A percentile compares a stretch with the other conserved stretches of the same genome.
phyloP scores from a whole-genome alignment of 2,329 filamentous ascomycete genomes.

The Pseudofabraea citricarpa region DNA sequence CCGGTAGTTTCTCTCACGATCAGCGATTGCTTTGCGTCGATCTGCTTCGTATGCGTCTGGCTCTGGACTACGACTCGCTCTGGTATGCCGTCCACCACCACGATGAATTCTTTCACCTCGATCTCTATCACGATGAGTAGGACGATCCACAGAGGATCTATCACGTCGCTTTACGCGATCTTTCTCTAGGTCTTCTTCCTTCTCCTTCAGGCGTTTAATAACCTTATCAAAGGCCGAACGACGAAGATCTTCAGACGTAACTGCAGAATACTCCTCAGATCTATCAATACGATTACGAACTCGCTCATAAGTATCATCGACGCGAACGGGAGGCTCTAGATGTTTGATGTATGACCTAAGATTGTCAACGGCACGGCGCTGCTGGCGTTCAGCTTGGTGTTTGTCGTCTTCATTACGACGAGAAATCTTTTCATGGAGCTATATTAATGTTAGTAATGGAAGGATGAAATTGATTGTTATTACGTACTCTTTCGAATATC shows the following conservation, averaged over 20 bases:
- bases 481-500: constrained; percentile 74
- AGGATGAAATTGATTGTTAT: not conserved
- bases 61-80: constrained; percentile 84
- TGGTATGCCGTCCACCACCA: constrained; percentile 47
- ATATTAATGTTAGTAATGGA: constrained; percentile 19
- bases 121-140: not conserved
- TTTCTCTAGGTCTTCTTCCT: constrained; percentile 76
- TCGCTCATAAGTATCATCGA: constrained; percentile 83
- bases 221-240: constrained; percentile 86
- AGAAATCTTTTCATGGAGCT: constrained; percentile 81
- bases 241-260: constrained; percentile 78
- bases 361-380: constrained; percentile 78
- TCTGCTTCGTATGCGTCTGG: constrained; percentile 93
- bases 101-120: constrained; percentile 59
- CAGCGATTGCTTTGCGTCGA: constrained; percentile 85
- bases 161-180: constrained; percentile 56
- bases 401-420: constrained; percentile 82
- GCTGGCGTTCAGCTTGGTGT: constrained; percentile 74
- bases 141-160: constrained; percentile 33
- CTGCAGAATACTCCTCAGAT: constrained; percentile 76
- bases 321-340: constrained; percentile 74
- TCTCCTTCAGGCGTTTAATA: constrained; percentile 84
- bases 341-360: constrained; percentile 85
- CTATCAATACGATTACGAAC: constrained; percentile 75
- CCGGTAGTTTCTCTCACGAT: constrained; percentile 89